Conservation (phyloP, 2,329 filamentous ascomycete genomes). For the Neophaeococcomyces mojaviensis region DNA sequence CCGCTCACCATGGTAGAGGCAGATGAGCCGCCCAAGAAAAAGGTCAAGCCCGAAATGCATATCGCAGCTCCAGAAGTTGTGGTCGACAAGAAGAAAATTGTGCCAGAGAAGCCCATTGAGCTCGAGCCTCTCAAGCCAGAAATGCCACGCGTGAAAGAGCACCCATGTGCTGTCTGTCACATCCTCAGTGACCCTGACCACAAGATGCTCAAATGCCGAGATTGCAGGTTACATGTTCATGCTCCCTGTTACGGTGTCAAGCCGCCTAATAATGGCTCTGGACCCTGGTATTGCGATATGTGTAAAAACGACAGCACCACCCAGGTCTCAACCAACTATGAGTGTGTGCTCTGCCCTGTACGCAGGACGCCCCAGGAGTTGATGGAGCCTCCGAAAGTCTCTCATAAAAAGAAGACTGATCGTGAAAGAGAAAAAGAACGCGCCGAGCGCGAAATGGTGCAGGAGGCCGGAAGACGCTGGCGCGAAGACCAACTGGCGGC, state of each 20-base stretch:
- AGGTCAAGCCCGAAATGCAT: conserved; percentile 48
- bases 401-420: conserved; percentile 83
- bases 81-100: conserved; percentile 56
- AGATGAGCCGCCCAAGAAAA: conserved; percentile 53
- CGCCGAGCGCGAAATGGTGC: conserved; percentile 73
- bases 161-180: conserved; percentile 81
- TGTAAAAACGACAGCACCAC: conserved; percentile 91
- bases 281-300: conserved; percentile 81
- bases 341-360: conserved; percentile 85
- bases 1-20: conserved; percentile 25
- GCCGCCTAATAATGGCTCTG: conserved; percentile 30
- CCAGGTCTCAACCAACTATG: conserved; percentile 85
- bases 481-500: conserved; percentile 73
- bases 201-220: conserved; percentile 68
- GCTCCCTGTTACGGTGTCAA: conserved; percentile 81
- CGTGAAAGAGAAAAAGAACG: conserved; percentile 85
- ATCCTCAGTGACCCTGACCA: conserved; percentile 65
- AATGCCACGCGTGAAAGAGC: conserved; percentile 65
- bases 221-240: conserved; percentile 88
- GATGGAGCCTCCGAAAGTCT: conserved; percentile 70
- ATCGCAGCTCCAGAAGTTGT: conserved; percentile 41
- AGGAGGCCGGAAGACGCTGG: conserved; percentile 73
- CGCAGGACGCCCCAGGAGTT: conserved; percentile 75
- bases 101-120: conserved; percentile 47
- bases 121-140: conserved; percentile 63